phyloP scores from a whole-genome alignment of 2,329 filamentous ascomycete genomes.

The Alternaria rosae region DNA sequence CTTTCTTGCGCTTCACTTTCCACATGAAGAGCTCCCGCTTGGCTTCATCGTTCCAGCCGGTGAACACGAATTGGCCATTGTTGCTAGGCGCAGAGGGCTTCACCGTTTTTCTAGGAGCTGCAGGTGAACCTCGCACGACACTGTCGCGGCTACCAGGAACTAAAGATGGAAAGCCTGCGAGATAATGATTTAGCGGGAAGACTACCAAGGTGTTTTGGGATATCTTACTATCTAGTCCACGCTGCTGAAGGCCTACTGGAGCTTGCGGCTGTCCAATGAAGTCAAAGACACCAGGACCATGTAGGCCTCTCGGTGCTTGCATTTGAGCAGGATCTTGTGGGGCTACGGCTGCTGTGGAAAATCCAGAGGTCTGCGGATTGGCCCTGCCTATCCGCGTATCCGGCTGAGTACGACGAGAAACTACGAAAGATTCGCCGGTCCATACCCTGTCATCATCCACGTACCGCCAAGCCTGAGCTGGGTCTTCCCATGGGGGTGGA shows the following conservation, averaged over 20 bases:
- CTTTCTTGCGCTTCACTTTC: constrained; percentile 8
- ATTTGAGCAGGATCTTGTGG: neutral
- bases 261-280: neutral
- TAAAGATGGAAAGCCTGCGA: neutral
- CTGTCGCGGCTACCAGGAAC: neutral
- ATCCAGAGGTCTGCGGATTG: neutral
- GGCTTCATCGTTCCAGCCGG: constrained; percentile 8
- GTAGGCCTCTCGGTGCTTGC: neutral
- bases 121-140: neutral
- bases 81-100: neutral
- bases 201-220: neutral
- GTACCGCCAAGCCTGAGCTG: constrained; percentile 1
- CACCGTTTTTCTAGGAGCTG: neutral
- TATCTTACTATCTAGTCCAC: neutral
- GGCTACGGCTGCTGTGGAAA: neutral
- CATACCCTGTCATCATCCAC: neutral
- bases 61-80: constrained; percentile 1
- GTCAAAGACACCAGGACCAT: neutral
- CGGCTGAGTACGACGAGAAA: neutral
- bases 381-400: neutral
- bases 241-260: neutral
- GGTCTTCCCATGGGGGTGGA: neutral
- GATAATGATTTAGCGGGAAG: neutral
- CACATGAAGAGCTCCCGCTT: constrained; percentile 5
- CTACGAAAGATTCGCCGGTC: constrained; percentile 2